phyloP scores from a whole-genome alignment of 345 rosid species.

The Raphanus sativus region DNA sequence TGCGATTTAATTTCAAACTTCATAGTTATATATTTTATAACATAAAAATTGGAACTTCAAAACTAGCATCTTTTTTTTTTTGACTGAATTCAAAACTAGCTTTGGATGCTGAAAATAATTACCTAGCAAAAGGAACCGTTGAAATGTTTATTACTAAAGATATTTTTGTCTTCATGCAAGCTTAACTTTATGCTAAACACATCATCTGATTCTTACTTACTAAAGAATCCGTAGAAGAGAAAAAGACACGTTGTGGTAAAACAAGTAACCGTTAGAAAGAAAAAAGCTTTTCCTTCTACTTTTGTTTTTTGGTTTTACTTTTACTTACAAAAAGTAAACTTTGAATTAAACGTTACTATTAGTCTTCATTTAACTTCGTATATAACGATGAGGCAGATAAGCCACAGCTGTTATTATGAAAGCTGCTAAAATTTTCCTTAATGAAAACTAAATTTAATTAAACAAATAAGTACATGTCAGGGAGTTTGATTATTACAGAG shows the following conservation, averaged over 20 bases:
- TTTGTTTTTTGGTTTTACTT: neutral
- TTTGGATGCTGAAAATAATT: neutral
- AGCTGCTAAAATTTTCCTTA: neutral
- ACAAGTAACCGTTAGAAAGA: conserved; percentile 24
- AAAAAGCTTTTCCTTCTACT: conserved; percentile 4
- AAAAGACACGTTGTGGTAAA: neutral
- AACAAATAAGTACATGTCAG: neutral
- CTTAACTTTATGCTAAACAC: neutral
- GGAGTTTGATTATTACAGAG: conserved; percentile 6
- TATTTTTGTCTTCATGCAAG: neutral
- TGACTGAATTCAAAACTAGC: neutral
- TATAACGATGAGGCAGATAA: conserved; percentile 3
- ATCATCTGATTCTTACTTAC: conserved; percentile 1
- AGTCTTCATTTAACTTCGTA: neutral
- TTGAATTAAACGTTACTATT: neutral
- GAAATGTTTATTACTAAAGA: neutral
- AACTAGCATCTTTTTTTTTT: neutral
- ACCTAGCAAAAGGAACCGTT: neutral
- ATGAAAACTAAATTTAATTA: neutral
- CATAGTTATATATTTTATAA: neutral
- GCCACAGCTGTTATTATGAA: neutral
- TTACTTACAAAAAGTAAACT: conserved; percentile 4
- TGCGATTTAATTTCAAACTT: too few species aligned
- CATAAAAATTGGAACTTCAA: neutral
- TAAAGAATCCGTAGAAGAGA: neutral